phyloP scores from a whole-genome alignment of 176 grass and related monocot species.

The Ampelocalamus luodianensis region DNA sequence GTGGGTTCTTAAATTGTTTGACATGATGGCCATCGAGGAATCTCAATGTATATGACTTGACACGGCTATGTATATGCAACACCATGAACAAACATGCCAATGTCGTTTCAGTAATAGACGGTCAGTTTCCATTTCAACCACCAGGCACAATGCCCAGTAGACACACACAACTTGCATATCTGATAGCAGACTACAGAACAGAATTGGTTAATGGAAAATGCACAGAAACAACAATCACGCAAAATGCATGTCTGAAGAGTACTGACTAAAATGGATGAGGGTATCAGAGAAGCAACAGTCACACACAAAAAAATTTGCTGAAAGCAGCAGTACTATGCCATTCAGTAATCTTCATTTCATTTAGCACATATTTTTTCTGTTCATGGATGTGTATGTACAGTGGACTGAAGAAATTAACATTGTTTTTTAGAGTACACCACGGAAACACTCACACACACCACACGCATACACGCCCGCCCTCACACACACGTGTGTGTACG shows the following conservation, averaged over 20 bases:
- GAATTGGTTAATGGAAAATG: not conserved
- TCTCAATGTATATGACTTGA: not conserved
- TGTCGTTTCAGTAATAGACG: not conserved
- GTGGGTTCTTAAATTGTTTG: not conserved
- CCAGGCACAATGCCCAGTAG: not conserved
- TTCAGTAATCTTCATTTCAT: not conserved
- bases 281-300: not conserved
- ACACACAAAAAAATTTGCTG: constrained; percentile 11
- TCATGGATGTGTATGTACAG: constrained; percentile 9
- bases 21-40: not conserved
- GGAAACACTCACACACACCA: no score
- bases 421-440: no score
- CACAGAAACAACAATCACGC: not conserved
- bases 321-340: not conserved
- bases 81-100: not conserved
- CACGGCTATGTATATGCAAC: not conserved
- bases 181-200: not conserved
- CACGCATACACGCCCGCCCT: no score
- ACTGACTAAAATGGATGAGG: not conserved
- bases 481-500: no score
- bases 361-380: not conserved
- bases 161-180: not conserved
- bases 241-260: not conserved
- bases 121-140: not conserved
- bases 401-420: not conserved